phyloP scores from a whole-genome alignment of 805 yeast species.

The Zygoascus flipseniorum region DNA sequence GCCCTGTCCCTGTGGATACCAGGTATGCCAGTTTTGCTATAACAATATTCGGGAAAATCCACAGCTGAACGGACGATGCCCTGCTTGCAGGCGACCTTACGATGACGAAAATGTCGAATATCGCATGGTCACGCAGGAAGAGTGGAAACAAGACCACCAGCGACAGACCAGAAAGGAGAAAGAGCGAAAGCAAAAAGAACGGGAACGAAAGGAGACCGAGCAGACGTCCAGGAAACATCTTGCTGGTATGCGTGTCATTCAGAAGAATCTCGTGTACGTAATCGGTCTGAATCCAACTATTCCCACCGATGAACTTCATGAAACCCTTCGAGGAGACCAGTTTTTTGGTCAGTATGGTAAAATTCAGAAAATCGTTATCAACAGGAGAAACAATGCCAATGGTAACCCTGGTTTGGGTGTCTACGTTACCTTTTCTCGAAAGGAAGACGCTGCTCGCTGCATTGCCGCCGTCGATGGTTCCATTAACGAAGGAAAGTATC shows the following conservation, averaged over 20 bases:
- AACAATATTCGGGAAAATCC: constrained; percentile 94
- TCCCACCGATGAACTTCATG: constrained; percentile 77
- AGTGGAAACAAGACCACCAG: constrained; percentile 71
- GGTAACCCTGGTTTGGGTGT: constrained; percentile 82
- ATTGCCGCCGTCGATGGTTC: constrained; percentile 90
- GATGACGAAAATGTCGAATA: constrained; percentile 92
- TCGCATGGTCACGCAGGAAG: constrained; percentile 75
- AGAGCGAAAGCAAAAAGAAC: constrained; percentile 67
- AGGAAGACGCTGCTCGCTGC: constrained; percentile 93
- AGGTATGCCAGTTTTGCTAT: constrained; percentile 96
- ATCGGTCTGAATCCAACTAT: constrained; percentile 87
- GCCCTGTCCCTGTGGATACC: constrained; percentile 99
- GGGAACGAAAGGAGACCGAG: constrained; percentile 86
- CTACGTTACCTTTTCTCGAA: constrained; percentile 84
- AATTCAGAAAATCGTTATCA: constrained; percentile 87
- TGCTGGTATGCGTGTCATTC: constrained; percentile 97
- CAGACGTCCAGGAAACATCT: constrained; percentile 65
- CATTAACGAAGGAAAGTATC: constrained; percentile 77
- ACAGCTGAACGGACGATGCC: constrained; percentile 91
- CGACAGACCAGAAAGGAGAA: constrained; percentile 75
- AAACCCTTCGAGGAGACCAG: constrained; percentile 76
- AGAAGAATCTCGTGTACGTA: constrained; percentile 92
- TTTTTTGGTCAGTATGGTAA: constrained; percentile 99
- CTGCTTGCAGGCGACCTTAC: constrained; percentile 91
- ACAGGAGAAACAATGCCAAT: constrained; percentile 54